Conservation (phyloP, 2,329 filamentous ascomycete genomes). For the Trichoderma breve region DNA sequence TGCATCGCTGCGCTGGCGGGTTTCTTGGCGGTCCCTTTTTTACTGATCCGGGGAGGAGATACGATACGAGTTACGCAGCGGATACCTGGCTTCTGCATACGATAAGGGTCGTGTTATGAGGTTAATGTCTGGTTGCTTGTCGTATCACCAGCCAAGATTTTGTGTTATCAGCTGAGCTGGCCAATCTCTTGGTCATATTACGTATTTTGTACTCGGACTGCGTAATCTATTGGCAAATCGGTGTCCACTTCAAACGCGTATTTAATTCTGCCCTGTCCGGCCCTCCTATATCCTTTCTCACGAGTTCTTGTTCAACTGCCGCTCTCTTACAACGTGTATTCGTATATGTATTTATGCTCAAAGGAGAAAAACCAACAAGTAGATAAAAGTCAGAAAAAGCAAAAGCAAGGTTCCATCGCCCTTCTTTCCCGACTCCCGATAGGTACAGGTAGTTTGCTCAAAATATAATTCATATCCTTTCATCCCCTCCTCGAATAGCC, state of each 20-base stretch:
- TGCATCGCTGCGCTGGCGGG: not conserved
- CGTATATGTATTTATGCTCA: not conserved
- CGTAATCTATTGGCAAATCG: not conserved
- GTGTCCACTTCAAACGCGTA: not conserved
- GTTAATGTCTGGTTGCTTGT: not conserved
- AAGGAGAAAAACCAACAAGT: not conserved
- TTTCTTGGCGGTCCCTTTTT: not conserved
- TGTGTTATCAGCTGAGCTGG: not conserved
- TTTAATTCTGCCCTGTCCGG: not conserved
- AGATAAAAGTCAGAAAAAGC: not conserved
- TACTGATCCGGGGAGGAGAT: not conserved
- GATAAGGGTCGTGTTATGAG: not conserved
- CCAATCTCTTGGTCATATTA: not conserved
- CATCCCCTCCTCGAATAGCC: not conserved
- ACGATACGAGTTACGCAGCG: not conserved
- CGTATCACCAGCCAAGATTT: not conserved
- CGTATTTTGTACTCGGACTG: not conserved
- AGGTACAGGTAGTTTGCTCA: not conserved
- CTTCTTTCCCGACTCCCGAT: not conserved
- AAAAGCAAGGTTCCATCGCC: not conserved
- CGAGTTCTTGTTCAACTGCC: not conserved
- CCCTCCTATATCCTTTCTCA: not conserved
- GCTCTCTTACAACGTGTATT: not conserved
- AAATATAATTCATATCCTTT: not conserved
- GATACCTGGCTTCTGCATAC: not conserved